phyloP scores from a whole-genome alignment of 768 basidiomycete genomes.

The Jaapia argillacea region DNA sequence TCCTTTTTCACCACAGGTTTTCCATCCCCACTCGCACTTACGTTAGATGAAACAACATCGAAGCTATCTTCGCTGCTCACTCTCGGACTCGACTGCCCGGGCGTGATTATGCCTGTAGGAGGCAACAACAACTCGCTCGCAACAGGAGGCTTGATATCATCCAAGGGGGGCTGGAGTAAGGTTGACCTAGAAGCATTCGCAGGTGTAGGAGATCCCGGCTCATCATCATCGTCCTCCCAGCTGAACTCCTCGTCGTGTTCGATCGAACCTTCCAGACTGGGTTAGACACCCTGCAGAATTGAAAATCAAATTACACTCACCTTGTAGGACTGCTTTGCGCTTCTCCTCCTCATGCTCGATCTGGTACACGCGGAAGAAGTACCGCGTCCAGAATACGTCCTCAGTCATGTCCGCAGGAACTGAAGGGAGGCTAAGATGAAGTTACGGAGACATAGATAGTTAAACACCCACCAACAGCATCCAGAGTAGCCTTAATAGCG shows the following conservation, averaged over 20 bases:
- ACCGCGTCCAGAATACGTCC: slow-evolving; percentile 76
- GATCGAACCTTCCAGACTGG: slow-evolving; percentile 35
- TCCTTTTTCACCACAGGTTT: slow-evolving; percentile 6
- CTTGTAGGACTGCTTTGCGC: slow-evolving; percentile 67
- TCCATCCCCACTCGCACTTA: slow-evolving; percentile 10
- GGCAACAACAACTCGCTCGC: not conserved
- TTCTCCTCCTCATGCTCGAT: slow-evolving; percentile 71
- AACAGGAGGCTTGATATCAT: not conserved
- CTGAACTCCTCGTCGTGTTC: slow-evolving; percentile 82
- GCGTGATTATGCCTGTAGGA: slow-evolving; percentile 1
- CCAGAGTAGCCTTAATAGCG: slow-evolving; percentile 40
- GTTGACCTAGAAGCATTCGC: too few species aligned
- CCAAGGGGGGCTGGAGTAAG: slow-evolving; percentile 1
- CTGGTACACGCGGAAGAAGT: slow-evolving; percentile 83
- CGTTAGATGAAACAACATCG: slow-evolving; percentile 24
- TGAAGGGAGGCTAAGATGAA: too few species aligned
- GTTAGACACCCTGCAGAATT: too few species aligned
- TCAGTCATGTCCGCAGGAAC: slow-evolving; percentile 59
- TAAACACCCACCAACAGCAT: slow-evolving; percentile 47
- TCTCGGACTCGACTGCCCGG: slow-evolving; percentile 15
- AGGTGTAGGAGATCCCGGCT: too few species aligned
- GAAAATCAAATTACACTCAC: slow-evolving; percentile 34
- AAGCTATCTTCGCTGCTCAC: slow-evolving; percentile 25
- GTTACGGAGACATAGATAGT: too few species aligned
- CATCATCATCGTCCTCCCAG: slow-evolving; percentile 93